Base-by-base conservation (phyloP, 2,329 filamentous ascomycete species). In the Paecilomyces variotii region DNA sequence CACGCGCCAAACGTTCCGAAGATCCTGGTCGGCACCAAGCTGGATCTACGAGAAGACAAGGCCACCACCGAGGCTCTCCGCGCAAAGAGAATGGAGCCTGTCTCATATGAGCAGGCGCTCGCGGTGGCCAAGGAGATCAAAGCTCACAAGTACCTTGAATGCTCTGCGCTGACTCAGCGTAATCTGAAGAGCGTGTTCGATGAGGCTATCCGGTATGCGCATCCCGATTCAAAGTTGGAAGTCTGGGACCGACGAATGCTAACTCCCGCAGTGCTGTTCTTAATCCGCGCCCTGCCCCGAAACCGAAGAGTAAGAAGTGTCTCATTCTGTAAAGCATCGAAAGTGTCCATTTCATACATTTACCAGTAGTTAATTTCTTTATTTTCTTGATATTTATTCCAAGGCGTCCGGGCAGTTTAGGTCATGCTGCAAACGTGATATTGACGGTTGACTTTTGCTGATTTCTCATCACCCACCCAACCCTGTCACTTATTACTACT, bases 121-220 rank as follows among this genome's bases (percentile, higher is more conserved):
- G 80, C 87, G 64, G 89, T 93, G 63, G 91, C 91, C 62, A 95
- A 95, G 80, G 92, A 97, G 70, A 97, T 99, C 77, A 88, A 86
- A 72, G 93, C 94, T 53, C 90, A 94, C 79, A 97, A 97, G 79
- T 99, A 99, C 78, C 84, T 97, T 50, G 94, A 99, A 79, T 99
- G 94, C 79, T 97, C 94, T 56, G 94, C 94, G 54, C 81, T 99
- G 66, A 99, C 94, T 39, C 94, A 97, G 81, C 84, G 93, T 71
- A 97, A 97, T 76, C 78, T 99, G 68, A 99, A 99, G 87, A 96
- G 91, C 70, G 94, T 99, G 54, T 99, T 99, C 72, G 94, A 99
- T 72, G 93, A 97, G 78, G 94, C 94, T 34, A 99, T 99, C 72
- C 88, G 94, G 94, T 97, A 79, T 68, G 87, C 78, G 7, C 50